Evolutionary conservation across 2,329 filamentous ascomycete genomes (phyloP).

Genomic region (Xylaria sp.): DNA sequence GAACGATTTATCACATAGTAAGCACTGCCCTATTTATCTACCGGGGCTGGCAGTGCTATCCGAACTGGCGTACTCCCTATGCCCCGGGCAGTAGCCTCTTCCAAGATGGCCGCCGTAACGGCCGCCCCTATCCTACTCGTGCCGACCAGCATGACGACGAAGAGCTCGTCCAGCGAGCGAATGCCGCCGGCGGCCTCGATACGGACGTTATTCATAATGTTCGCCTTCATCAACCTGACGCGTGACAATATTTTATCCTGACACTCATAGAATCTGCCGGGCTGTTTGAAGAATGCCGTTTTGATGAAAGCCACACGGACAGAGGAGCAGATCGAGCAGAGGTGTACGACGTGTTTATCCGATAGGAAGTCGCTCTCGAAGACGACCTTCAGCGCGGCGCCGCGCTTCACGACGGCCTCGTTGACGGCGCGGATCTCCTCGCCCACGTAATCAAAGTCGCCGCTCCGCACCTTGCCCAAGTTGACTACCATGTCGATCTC

Average conservation of each 20-base stretch:
- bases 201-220: constrained; percentile 56
- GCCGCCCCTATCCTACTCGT: constrained; percentile 66
- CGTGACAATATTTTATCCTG: constrained; percentile 62
- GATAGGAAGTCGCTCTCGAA: constrained; percentile 69
- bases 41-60: constrained; percentile 10
- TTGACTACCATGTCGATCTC: constrained; percentile 72
- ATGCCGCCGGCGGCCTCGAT: constrained; percentile 69
- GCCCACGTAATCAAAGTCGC: constrained; percentile 66
- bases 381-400: constrained; percentile 66
- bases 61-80: constrained; percentile 31
- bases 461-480: constrained; percentile 65
- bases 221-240: constrained; percentile 63
- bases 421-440: constrained; percentile 64
- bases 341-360: constrained; percentile 58
- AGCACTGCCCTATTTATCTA: not conserved
- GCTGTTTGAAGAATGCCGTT: constrained; percentile 68
- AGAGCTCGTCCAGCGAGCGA: constrained; percentile 64
- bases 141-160: constrained; percentile 64
- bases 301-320: constrained; percentile 66
- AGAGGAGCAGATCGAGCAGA: constrained; percentile 65
- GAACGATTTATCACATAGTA: not conserved
- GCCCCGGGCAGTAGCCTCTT: constrained; percentile 60
- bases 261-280: constrained; percentile 62
- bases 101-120: constrained; percentile 63
- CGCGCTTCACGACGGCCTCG: constrained; percentile 54